Evolutionary conservation across 2,329 filamentous ascomycete species (phyloP).

Genomic region (Pezicula rhizophila): DNA sequence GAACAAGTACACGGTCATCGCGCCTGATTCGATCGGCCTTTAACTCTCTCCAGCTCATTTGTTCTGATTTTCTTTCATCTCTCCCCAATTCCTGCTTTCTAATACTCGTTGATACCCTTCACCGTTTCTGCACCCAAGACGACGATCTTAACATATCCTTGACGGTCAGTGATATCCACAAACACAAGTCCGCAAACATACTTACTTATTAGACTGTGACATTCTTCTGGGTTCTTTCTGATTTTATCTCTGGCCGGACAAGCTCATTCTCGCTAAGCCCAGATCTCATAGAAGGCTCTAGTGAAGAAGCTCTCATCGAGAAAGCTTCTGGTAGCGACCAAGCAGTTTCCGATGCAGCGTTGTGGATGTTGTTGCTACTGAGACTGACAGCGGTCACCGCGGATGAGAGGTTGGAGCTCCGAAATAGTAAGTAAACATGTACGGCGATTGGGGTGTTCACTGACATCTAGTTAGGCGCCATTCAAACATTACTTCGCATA

Average conservation of each 20-base stretch:
- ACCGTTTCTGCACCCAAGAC: slow-evolving; percentile 81
- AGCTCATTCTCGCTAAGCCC: slow-evolving; percentile 52
- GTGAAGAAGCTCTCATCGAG: slow-evolving; percentile 50
- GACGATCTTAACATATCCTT: slow-evolving; percentile 94
- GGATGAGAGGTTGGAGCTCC: slow-evolving; percentile 67
- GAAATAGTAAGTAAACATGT: slow-evolving; percentile 54
- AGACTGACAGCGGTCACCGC: slow-evolving; percentile 65
- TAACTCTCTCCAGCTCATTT: slow-evolving; percentile 82
- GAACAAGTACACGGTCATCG: slow-evolving; percentile 50
- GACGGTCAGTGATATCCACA: slow-evolving; percentile 52
- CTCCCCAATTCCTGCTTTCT: slow-evolving; percentile 66
- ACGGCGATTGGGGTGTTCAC: slow-evolving; percentile 20
- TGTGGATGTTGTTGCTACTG: slow-evolving; percentile 74
- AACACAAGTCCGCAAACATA: slow-evolving; percentile 8
- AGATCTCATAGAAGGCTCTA: slow-evolving; percentile 45
- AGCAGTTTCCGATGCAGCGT: slow-evolving; percentile 58
- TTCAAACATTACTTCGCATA: slow-evolving; percentile 85
- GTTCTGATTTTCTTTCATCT: slow-evolving; percentile 83
- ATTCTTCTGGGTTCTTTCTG: slow-evolving; percentile 92
- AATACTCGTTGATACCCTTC: slow-evolving; percentile 78
- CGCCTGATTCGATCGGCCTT: slow-evolving; percentile 83
- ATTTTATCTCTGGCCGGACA: slow-evolving; percentile 66
- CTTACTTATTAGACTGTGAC: slow-evolving; percentile 63
- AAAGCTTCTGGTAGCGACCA: slow-evolving; percentile 55
- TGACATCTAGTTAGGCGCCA: slow-evolving; percentile 50